Conservation (phyloP, 257 asterid species). For the Avicennia marina region DNA sequence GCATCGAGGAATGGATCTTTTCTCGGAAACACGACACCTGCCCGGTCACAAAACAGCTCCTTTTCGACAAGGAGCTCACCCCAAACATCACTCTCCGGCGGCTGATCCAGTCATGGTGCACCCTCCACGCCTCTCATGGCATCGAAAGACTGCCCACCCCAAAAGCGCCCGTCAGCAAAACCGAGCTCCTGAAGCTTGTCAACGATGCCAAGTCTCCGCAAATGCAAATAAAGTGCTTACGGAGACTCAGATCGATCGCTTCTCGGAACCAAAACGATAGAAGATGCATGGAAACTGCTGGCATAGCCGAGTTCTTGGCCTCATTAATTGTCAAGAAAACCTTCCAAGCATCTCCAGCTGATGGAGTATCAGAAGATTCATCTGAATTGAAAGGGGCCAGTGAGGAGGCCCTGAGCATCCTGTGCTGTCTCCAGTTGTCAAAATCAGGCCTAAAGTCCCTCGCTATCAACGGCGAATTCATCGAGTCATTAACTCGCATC, state of each 20-base stretch:
- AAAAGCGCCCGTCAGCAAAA: slow-evolving; percentile 46
- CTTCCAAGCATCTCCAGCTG: not conserved
- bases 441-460: slow-evolving; percentile 41
- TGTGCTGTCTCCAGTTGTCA: slow-evolving; percentile 46
- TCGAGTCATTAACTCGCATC: slow-evolving; percentile 33
- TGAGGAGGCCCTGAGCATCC: slow-evolving; percentile 57
- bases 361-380: slow-evolving; percentile 14
- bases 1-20: slow-evolving; percentile 77
- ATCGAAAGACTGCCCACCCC: slow-evolving; percentile 80
- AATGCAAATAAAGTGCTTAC: slow-evolving; percentile 33
- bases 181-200: slow-evolving; percentile 51
- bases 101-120: slow-evolving; percentile 79
- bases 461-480: slow-evolving; percentile 20
- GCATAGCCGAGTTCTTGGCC: slow-evolving; percentile 55
- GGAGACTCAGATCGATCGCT: slow-evolving; percentile 55
- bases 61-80: slow-evolving; percentile 39
- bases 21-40: slow-evolving; percentile 38
- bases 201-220: slow-evolving; percentile 33
- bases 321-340: slow-evolving; percentile 25
- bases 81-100: slow-evolving; percentile 87
- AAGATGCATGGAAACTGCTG: slow-evolving; percentile 54
- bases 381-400: slow-evolving; percentile 16
- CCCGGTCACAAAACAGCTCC: slow-evolving; percentile 60
- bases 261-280: slow-evolving; percentile 51
- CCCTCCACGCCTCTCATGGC: slow-evolving; percentile 36